Conservation (phyloP, 345 rosid genomes). For the Hypericum androsaemum region DNA sequence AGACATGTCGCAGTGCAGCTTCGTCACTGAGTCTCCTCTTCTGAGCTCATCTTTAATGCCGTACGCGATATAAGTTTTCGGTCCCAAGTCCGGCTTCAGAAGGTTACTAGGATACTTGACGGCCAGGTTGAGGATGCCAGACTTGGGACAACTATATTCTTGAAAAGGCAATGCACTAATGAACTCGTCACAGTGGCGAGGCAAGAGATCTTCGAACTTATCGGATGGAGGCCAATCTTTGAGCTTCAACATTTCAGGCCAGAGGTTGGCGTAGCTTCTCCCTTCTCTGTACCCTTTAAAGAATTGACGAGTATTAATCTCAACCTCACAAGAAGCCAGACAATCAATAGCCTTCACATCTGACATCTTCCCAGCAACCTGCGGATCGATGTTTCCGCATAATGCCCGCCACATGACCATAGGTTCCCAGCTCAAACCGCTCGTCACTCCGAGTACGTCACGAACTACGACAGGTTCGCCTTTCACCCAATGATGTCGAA, state of each 20-base stretch:
- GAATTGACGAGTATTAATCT: constrained; percentile 49
- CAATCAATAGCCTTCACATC: constrained; percentile 74
- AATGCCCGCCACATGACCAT: constrained; percentile 95
- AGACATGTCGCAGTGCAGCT: constrained; percentile 87
- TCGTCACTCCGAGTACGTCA: constrained; percentile 39
- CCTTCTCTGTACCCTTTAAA: constrained; percentile 76
- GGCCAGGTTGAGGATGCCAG: constrained; percentile 74
- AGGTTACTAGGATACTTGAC: constrained; percentile 50
- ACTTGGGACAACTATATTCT: constrained; percentile 65
- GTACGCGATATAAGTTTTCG: constrained; percentile 86
- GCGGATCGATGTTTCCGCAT: constrained; percentile 36
- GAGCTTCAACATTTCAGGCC: constrained; percentile 94
- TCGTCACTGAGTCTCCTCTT: constrained; percentile 92
- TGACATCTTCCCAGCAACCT: constrained; percentile 39
- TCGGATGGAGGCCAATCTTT: constrained; percentile 98
- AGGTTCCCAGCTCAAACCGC: constrained; percentile 93
- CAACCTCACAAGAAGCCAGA: constrained; percentile 67
- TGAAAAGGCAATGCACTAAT: constrained; percentile 71
- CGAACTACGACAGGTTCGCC: constrained; percentile 77
- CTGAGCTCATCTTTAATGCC: constrained; percentile 69
- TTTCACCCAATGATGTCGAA: constrained; percentile 62
- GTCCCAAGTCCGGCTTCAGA: constrained; percentile 83
- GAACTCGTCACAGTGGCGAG: constrained; percentile 88
- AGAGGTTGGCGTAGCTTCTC: constrained; percentile 53
- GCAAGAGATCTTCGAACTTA: constrained; percentile 72